A percentile compares a stretch with the other conserved stretches of the same genome.
Evolutionary conservation across 805 yeast species (phyloP).

Genomic region (Barnettozyma sucrosica): DNA sequence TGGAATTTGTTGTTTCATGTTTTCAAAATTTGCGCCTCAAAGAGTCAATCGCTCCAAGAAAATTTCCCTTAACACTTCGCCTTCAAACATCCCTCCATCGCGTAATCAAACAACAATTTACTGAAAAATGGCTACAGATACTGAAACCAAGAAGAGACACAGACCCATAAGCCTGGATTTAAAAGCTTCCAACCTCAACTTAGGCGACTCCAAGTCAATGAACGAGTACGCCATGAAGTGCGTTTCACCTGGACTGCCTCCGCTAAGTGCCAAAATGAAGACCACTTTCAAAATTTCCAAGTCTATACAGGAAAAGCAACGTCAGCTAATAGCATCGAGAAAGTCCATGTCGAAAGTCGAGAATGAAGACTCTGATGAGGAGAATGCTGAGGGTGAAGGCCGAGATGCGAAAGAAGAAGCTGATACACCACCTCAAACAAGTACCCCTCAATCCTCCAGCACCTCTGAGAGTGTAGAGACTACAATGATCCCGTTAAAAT

Average conservation of each 20-base stretch:
- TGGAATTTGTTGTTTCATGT: slow-evolving; percentile 1
- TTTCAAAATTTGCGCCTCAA: slow-evolving; percentile 2
- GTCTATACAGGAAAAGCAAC: slow-evolving; percentile 25
- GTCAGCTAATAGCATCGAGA: slow-evolving; percentile 24
- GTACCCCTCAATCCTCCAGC: not conserved
- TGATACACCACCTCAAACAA: not conserved
- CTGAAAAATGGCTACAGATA: not conserved
- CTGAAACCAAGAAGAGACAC: slow-evolving; percentile 21
- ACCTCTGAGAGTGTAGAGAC: slow-evolving; percentile 13
- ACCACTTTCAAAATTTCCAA: slow-evolving; percentile 23
- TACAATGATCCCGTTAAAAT: slow-evolving; percentile 19
- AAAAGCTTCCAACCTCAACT: slow-evolving; percentile 13
- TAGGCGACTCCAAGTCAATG: slow-evolving; percentile 12
- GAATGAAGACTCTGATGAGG: not conserved
- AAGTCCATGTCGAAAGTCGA: slow-evolving; percentile 1
- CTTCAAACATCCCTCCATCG: not conserved
- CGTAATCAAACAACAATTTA: not conserved
- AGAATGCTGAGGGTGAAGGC: slow-evolving; percentile 6
- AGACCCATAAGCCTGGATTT: slow-evolving; percentile 24
- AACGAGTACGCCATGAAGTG: slow-evolving; percentile 23
- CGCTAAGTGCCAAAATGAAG: slow-evolving; percentile 25
- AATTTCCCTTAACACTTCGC: not conserved
- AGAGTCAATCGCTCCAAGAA: too few relatives aligned
- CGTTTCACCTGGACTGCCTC: slow-evolving; percentile 27
- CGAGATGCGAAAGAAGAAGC: slow-evolving; percentile 9